Evolutionary conservation across 371 early-diverging fungal species (phyloP), one percentile per base, ranked within the genome.

Genomic region (Syncephalastrum monosporum): DNA sequence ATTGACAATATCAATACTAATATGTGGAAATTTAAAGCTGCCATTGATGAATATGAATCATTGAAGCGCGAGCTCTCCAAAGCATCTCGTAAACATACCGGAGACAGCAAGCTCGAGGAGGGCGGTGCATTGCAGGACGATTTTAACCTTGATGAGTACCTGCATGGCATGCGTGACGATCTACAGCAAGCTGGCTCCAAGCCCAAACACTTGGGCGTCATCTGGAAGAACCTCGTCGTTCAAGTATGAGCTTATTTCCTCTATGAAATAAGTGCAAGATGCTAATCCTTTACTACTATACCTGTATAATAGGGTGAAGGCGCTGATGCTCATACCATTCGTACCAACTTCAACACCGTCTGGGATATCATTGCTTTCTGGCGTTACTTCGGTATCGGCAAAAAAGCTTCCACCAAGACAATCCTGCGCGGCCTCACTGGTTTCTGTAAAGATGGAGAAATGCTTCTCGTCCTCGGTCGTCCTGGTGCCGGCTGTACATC

Each of bases 401-500:
- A 24, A 5, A 56, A 56, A 5, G 15, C n/a, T 12, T 67, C 47
- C 16, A 63, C 55, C 29, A 70, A 65, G 23, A 62, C 55, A 1
- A 82, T 89, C 49, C 62, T 87, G 5, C 68, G 81, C 49, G 63
- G 76, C 15, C 60, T 83, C 50, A 79, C 75, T 25, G 90, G 90
- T 10, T 84, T 77, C 50, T 80, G 82, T 41, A 69, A 72, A 14
- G 83, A 83, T 10, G 87, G 88, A 6, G 88, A 89, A 61, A 87
- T 89, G 88, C 62, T 89, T 38, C 62, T 89, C 13, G 84, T 89
- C 3, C 75, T 89, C 7, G 90, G 90, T 3, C 77, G 85, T 1
- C 90, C 90, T 3, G 90, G 87, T 5, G 69, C 90, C 8, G 90
- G 90, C 21, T 86, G 88, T 57, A 85, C 86, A 1, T 81, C 84